These are phyloP conservation scores for Fusarium bactridioides DNA, from an alignment of 2,329 filamentous ascomycete species.

Conservation along the genomic window DNA sequence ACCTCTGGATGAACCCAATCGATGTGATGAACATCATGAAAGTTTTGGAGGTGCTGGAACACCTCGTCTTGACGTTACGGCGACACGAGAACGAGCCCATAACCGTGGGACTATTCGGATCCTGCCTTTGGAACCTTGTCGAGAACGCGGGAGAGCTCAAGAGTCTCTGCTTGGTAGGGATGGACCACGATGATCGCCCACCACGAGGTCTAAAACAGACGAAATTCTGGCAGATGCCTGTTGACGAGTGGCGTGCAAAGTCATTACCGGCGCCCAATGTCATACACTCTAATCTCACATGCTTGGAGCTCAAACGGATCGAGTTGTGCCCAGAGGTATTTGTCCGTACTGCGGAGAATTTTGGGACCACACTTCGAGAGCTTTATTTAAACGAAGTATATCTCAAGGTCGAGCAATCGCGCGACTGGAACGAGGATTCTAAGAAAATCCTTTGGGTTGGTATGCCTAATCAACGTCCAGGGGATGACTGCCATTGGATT, in stretches of 20 bases:
- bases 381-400: constrained; percentile 57
- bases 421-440: constrained; percentile 45
- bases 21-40: constrained; percentile 59
- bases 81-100: constrained; percentile 51
- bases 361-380: constrained; percentile 52
- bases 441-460: constrained; percentile 55
- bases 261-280: constrained; percentile 50
- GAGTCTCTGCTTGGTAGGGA: constrained; percentile 58
- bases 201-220: constrained; percentile 50
- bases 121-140: constrained; percentile 60
- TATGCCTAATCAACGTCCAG: constrained; percentile 52
- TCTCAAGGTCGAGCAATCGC: constrained; percentile 52
- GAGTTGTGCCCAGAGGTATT: constrained; percentile 50
- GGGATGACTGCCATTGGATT: constrained; percentile 51
- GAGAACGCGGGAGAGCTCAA: constrained; percentile 54
- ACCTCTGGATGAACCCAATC: constrained; percentile 60
- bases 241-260: constrained; percentile 51
- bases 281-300: constrained; percentile 49
- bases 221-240: constrained; percentile 46
- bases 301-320: constrained; percentile 54
- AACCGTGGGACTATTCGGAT: constrained; percentile 51
- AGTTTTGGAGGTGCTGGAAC: constrained; percentile 51
- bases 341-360: constrained; percentile 44
- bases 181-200: constrained; percentile 51
- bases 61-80: constrained; percentile 57